Evolutionary conservation across 208 protist species (phyloP), one percentile per base, ranked within the genome.

Genomic region (Trypanosoma melophagium): DNA sequence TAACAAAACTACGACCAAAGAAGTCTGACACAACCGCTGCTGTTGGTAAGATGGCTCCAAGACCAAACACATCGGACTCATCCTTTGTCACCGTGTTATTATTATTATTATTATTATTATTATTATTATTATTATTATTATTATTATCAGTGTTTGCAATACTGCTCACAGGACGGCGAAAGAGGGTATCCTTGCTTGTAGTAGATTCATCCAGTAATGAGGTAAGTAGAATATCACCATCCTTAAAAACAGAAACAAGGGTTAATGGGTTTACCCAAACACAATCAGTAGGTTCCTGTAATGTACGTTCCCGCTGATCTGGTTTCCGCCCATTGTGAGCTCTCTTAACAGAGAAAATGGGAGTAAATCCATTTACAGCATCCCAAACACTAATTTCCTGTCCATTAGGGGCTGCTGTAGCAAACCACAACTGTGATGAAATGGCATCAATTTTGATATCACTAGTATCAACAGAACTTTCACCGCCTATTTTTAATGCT

Each of bases 361-460:
- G 89, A 28, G 75, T 79, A 58, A 84, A 91, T 35, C 77, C 80
- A 58, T 89, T 86, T 14, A 71, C 59, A 25, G 77, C 84, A 63
- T 95, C 89, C 82, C 86, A 93, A 24, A 95, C 77, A 68, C 74
- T 80, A n/a, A 95, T 70, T 44, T 91, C 84, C 5, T 79, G 63
- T 45, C 87, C 84, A 35, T 80, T 84, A 35, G 81, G 76, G 4
- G 84, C 69, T 14, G 74, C 74, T 28, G 89, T 87, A 50, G 86
- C 89, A 60, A 95, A 85, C 86, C 86, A 95, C 54, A 95, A 64
- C 60, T 95, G 86, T 14, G 83, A 87, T 24, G 77, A 71, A 13
- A 92, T 69, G 3, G 76, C 41, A 25, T 87, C 83, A 17, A 71
- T 66, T 53, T 69, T 71, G 16, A 7, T 24, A 7, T 59, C 61